Evolutionary conservation across 192 early-diverging fungal species (phyloP).

Genomic region (Glomus cerebriforme): DNA sequence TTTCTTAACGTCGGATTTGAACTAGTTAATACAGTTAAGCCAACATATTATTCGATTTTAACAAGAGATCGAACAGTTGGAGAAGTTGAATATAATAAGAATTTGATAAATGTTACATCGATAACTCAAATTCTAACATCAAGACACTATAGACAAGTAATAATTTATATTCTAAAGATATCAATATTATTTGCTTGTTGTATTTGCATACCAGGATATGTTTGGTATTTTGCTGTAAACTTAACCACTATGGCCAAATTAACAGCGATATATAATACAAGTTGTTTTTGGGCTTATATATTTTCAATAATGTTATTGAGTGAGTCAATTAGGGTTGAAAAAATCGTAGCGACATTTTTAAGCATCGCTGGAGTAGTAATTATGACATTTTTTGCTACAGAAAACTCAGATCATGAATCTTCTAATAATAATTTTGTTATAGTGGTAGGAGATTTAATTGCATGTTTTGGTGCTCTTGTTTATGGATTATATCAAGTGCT

Average conservation of each 20-base stretch:
- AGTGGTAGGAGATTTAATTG: constrained; percentile 57
- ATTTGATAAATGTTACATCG: background rate
- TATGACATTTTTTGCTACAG: constrained; percentile 54
- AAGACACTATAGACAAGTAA: background rate
- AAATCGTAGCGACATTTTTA: constrained; percentile 64
- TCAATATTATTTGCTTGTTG: constrained; percentile 50
- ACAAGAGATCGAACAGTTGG: background rate
- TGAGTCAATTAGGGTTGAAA: constrained; percentile 61
- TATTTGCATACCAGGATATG: constrained; percentile 69
- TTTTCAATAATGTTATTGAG: constrained; percentile 73
- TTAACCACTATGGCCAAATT: constrained; percentile 76
- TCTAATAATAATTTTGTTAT: background rate
- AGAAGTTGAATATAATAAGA: background rate
- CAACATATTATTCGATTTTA: background rate
- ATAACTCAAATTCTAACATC: constrained; percentile 7
- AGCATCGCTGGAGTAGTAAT: constrained; percentile 70
- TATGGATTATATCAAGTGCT: constrained; percentile 83
- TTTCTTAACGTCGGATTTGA: constrained; percentile 24
- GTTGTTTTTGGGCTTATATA: constrained; percentile 81
- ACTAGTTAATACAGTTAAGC: background rate
- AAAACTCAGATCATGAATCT: constrained; percentile 20
- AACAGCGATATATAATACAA: constrained; percentile 81
- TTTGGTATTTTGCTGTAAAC: constrained; percentile 78
- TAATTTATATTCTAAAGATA: constrained; percentile 37
- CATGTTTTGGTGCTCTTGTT: constrained; percentile 61